Evolutionary conservation across 768 basidiomycete genomes (phyloP), one percentile per base, ranked within the genome.

Genomic region (Agrocybe chaxingu): DNA sequence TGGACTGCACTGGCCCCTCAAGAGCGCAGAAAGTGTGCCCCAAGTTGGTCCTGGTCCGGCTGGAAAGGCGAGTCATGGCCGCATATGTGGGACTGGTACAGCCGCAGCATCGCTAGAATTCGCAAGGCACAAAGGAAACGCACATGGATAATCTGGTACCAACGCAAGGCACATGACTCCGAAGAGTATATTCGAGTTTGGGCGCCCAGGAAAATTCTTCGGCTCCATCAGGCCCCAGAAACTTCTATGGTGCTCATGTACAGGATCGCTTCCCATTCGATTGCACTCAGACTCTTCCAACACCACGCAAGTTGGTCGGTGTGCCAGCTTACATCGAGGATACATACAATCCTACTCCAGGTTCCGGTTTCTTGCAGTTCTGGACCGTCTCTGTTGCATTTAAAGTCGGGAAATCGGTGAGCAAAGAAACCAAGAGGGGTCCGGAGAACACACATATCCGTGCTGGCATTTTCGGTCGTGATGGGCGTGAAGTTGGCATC

Each of bases 131-230:
- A 50, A 38, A 32, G 42, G 10, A n/a, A 33, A 13, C 39, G 49
- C 3, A 55, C 53, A 7, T 55, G 53, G 53, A 51, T 55, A 8
- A 40, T 55, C 18, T 55, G 53, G 53, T 55, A 50, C 18, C 49
- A 55, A 36, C 45, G 53, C 6, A 36, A 42, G 30, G 53, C 49
- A 8, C 53, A 55, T 12, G 40, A 55, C 24, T 48, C 46, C 2
- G 41, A 50, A 36, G 49, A 47, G 5, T 51, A n/a, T n/a, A 13
- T 4, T 34, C 45, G 49, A 10, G 45, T 55, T 3, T 43, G 49
- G 45, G 51, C 40, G 7, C 35, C 45, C 18, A 40, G 36, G 9
- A 16, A 16, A 8, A 9, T 24, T 24, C 24, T 38, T 32, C 45
- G 7, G 24, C 53, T n/a, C 12, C 45, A 16, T n/a, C 13, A 4